A percentile compares a stretch with the other conserved stretches of the same genome.
phyloP scores from a whole-genome alignment of 2,329 filamentous ascomycete genomes.

The Pseudocercospora fijiensis region DNA sequence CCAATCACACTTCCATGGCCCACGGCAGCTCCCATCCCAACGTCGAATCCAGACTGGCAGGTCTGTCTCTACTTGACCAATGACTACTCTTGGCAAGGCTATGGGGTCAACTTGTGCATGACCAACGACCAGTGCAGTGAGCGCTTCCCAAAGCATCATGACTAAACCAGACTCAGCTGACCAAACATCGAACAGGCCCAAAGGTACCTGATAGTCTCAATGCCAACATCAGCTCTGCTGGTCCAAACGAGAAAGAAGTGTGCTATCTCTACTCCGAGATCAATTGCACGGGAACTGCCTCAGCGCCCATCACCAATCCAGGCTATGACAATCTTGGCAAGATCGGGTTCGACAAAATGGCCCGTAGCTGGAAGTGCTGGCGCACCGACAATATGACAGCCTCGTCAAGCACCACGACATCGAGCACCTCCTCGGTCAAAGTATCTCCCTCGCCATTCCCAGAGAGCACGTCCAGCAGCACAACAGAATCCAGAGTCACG shows the following conservation, averaged over 20 bases:
- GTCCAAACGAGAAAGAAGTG: conserved; percentile 1
- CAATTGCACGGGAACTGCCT: conserved; percentile 11
- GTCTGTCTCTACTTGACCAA: conserved; percentile 18
- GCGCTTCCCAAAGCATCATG: neutral
- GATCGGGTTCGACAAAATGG: conserved; percentile 10
- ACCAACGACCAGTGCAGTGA: conserved; percentile 11
- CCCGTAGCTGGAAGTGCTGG: conserved; percentile 17
- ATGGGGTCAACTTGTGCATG: conserved; percentile 18
- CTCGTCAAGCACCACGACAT: neutral
- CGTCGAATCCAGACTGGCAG: neutral
- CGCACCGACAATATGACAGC: neutral
- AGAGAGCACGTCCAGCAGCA: neutral
- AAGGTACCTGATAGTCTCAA: conserved; percentile 13
- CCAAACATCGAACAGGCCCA: neutral
- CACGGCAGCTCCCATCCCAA: neutral
- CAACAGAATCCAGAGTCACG: neutral
- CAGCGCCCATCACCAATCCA: conserved; percentile 9
- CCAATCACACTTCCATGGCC: neutral
- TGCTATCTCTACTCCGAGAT: conserved; percentile 18
- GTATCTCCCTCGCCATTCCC: conserved; percentile 1
- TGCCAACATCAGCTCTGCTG: conserved; percentile 13
- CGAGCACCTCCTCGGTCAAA: neutral
- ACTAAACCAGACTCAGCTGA: neutral
- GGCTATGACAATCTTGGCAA: conserved; percentile 11
- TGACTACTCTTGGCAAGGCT: conserved; percentile 10